These are phyloP conservation scores for Wickerhamomyces tratensis DNA, from an alignment of 805 yeast genomes.

Conservation along the genomic window DNA sequence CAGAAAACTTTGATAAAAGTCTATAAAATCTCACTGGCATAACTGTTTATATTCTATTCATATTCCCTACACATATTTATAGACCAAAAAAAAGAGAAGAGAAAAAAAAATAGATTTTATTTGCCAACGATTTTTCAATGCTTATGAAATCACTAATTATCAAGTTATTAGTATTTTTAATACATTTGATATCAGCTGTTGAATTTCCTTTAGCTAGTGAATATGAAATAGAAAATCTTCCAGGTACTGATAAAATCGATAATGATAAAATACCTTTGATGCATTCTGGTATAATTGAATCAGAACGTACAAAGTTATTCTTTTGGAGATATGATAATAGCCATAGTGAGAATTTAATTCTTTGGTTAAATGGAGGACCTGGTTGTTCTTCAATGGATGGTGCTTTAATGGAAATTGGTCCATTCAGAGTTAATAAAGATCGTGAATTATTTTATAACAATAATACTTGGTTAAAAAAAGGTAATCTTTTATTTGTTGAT, in stretches of 20 bases:
- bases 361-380: conserved; percentile 98
- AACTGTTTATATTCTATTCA: no score
- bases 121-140: no score
- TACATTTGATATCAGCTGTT: no score
- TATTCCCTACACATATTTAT: no score
- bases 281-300: conserved; percentile 33
- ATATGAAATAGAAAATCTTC: conserved; percentile 2
- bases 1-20: no score
- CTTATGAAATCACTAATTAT: no score
- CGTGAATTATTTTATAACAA: conserved; percentile 41
- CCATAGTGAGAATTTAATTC: conserved; percentile 33
- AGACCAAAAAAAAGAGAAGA: no score
- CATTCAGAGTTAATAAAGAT: conserved; percentile 51
- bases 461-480: conserved; percentile 79
- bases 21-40: no score
- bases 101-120: no score
- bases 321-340: conserved; percentile 18
- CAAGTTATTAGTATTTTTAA: no score
- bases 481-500: conserved; percentile 78
- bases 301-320: conserved; percentile 13
- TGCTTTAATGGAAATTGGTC: conserved; percentile 87
- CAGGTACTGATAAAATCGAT: conserved; percentile 11
- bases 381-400: conserved; percentile 99
- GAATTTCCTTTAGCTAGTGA: no score
- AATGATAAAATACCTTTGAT: conserved; percentile 24